A percentile compares a stretch with the other conserved stretches of the same genome.
phyloP scores from a whole-genome alignment of 1,284 basidiomycete species.

The Ustanciosporium gigantosporum region DNA sequence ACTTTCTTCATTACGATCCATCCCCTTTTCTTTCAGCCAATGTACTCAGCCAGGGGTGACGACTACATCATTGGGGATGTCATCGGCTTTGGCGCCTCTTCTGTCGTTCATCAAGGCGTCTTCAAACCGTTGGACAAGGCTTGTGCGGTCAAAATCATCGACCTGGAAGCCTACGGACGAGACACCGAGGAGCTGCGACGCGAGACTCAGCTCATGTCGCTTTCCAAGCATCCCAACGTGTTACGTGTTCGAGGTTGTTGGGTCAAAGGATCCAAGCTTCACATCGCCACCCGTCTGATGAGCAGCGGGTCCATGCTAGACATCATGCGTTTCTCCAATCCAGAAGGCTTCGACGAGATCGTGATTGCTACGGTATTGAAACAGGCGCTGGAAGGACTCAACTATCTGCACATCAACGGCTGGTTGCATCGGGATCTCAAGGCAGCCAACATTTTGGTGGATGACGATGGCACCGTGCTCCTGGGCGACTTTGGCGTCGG shows the following conservation, averaged over 20 bases:
- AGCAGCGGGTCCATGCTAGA: conserved; percentile 82
- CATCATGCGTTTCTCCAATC: conserved; percentile 80
- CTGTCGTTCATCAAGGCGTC: conserved; percentile 77
- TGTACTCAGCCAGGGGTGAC: conserved; percentile 34
- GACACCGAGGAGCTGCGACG: conserved; percentile 67
- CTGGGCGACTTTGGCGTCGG: conserved; percentile 86
- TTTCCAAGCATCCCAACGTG: conserved; percentile 90
- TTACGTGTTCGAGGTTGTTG: conserved; percentile 84
- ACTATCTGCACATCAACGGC: conserved; percentile 84
- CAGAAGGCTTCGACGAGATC: conserved; percentile 82
- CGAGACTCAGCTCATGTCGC: conserved; percentile 87
- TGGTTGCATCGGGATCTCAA: conserved; percentile 84
- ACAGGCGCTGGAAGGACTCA: conserved; percentile 79
- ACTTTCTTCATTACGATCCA: neutral
- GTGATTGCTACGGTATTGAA: conserved; percentile 79
- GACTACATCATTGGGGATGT: conserved; percentile 53
- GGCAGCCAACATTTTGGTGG: conserved; percentile 77
- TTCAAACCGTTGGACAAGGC: conserved; percentile 67
- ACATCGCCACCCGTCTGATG: conserved; percentile 86
- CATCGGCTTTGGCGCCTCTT: conserved; percentile 78
- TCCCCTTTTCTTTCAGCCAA: too few relatives aligned
- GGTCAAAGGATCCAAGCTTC: conserved; percentile 79
- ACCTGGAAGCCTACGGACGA: conserved; percentile 71
- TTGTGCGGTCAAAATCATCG: conserved; percentile 83
- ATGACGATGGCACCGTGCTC: conserved; percentile 74